These are phyloP conservation scores for Phaeophleospora eucalypticola DNA, from an alignment of 2,329 filamentous ascomycete species.

Conservation along the genomic window DNA sequence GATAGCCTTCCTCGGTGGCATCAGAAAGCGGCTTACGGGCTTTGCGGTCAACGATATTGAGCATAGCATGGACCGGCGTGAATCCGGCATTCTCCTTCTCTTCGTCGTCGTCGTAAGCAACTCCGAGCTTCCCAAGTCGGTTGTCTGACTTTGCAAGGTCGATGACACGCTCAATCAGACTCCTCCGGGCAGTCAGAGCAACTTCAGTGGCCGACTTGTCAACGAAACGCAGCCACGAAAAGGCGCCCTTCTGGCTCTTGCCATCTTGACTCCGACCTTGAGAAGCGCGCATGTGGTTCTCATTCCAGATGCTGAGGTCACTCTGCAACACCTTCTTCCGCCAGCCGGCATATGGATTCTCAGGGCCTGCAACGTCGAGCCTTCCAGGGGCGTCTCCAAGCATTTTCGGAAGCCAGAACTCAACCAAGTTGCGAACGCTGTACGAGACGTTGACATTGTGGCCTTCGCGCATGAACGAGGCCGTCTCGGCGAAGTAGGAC, in stretches of 20 bases:
- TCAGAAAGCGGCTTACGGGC: conserved; percentile 65
- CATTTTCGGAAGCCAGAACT: conserved; percentile 76
- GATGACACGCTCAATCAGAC: conserved; percentile 69
- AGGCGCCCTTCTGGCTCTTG: conserved; percentile 59
- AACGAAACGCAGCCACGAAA: conserved; percentile 87
- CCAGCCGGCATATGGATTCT: conserved; percentile 76
- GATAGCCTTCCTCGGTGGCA: conserved; percentile 65
- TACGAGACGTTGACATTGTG: conserved; percentile 75
- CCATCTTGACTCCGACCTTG: conserved; percentile 5
- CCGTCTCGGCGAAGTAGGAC: conserved; percentile 88
- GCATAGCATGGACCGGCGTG: conserved; percentile 70
- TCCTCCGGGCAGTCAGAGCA: conserved; percentile 63
- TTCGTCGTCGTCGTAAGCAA: conserved; percentile 63
- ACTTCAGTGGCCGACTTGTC: conserved; percentile 72
- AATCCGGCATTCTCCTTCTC: conserved; percentile 51
- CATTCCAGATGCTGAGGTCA: conserved; percentile 86
- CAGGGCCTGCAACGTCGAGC: conserved; percentile 66
- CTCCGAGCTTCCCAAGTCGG: conserved; percentile 59
- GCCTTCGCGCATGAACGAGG: conserved; percentile 89
- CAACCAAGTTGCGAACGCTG: conserved; percentile 79
- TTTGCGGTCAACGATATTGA: conserved; percentile 71
- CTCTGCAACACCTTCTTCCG: conserved; percentile 70
- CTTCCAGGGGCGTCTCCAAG: conserved; percentile 79
- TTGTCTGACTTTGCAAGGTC: conserved; percentile 53
- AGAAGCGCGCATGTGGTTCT: conserved; percentile 63